Evolutionary conservation across 495 filamentous ascomycete genomes (phyloP).

Genomic region (Talaromyces liani): DNA sequence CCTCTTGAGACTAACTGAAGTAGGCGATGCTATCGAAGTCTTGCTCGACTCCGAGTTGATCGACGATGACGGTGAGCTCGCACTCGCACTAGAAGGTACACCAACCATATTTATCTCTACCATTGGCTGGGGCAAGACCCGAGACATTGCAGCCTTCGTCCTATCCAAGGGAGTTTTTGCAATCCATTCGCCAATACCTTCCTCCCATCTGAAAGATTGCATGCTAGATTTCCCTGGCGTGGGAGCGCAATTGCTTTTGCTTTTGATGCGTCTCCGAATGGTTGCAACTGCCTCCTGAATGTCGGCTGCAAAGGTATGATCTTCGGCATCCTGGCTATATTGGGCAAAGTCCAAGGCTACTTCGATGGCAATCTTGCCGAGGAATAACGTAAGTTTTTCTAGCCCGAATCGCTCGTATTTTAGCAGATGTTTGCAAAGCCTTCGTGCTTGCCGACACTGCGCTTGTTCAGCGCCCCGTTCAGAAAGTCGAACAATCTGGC

Average conservation of each 20-base stretch:
- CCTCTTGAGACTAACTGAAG: not conserved
- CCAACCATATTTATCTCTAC: conserved; percentile 11
- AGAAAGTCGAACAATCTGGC: conserved; percentile 31
- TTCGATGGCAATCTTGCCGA: conserved; percentile 35
- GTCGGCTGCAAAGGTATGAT: conserved; percentile 42
- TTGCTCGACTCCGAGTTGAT: conserved; percentile 19
- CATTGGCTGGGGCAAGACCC: conserved; percentile 1
- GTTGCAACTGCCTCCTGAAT: conserved; percentile 30
- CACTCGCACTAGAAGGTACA: conserved; percentile 19
- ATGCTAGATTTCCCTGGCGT: conserved; percentile 4
- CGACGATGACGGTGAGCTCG: conserved; percentile 14
- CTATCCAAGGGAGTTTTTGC: conserved; percentile 32
- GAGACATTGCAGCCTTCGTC: conserved; percentile 14
- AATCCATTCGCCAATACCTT: conserved; percentile 49
- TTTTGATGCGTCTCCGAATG: conserved; percentile 12
- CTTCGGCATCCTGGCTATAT: conserved; percentile 34
- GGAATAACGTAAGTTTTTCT: conserved; percentile 20
- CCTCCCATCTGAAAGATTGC: conserved; percentile 46
- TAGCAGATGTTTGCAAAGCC: conserved; percentile 25
- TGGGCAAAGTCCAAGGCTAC: conserved; percentile 43
- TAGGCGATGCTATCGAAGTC: conserved; percentile 21
- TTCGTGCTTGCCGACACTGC: conserved; percentile 15
- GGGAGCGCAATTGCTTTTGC: conserved; percentile 3
- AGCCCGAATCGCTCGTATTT: conserved; percentile 20
- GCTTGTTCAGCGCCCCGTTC: conserved; percentile 20